A percentile compares a stretch with the other conserved stretches of the same genome.
Evolutionary conservation across 495 filamentous ascomycete genomes (phyloP).

Genomic region (Penicillium silybi): DNA sequence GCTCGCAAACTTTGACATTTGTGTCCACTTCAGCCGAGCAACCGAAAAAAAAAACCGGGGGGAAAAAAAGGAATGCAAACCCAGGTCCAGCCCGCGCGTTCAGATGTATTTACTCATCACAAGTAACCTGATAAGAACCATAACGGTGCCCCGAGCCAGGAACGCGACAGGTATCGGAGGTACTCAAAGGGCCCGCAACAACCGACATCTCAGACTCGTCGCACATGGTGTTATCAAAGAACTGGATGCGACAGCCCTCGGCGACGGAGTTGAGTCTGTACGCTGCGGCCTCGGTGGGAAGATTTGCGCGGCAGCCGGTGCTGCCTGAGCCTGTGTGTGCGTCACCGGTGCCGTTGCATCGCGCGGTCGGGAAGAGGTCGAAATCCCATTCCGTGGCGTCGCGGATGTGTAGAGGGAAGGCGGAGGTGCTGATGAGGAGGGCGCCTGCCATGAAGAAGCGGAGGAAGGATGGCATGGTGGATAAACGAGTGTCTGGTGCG

Average conservation of each 20-base stretch:
- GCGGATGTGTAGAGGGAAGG: slow-evolving; percentile 18
- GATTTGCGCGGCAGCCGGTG: slow-evolving; percentile 25
- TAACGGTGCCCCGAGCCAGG: slow-evolving; percentile 8
- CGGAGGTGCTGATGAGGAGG: slow-evolving; percentile 10
- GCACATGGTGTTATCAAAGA: slow-evolving; percentile 31
- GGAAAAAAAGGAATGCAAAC: background rate
- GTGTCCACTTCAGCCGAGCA: background rate
- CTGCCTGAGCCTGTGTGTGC: slow-evolving; percentile 20
- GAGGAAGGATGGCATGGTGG: slow-evolving; percentile 2
- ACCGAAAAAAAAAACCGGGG: background rate
- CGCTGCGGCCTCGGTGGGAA: slow-evolving; percentile 20
- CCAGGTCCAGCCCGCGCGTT: background rate
- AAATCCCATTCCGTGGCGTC: slow-evolving; percentile 25
- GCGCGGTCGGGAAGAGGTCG: slow-evolving; percentile 15
- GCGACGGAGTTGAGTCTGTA: slow-evolving; percentile 17
- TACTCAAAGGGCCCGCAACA: slow-evolving; percentile 10
- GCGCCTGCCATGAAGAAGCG: background rate
- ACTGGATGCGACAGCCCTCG: slow-evolving; percentile 22
- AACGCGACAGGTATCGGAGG: slow-evolving; percentile 11
- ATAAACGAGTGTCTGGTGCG: background rate
- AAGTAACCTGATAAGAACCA: slow-evolving; percentile 29
- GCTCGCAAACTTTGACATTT: background rate
- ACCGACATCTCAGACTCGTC: slow-evolving; percentile 16
- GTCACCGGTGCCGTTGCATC: slow-evolving; percentile 16
- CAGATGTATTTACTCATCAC: background rate